Conservation (phyloP, 768 basidiomycete genomes). For the Boletus rubropictus region DNA sequence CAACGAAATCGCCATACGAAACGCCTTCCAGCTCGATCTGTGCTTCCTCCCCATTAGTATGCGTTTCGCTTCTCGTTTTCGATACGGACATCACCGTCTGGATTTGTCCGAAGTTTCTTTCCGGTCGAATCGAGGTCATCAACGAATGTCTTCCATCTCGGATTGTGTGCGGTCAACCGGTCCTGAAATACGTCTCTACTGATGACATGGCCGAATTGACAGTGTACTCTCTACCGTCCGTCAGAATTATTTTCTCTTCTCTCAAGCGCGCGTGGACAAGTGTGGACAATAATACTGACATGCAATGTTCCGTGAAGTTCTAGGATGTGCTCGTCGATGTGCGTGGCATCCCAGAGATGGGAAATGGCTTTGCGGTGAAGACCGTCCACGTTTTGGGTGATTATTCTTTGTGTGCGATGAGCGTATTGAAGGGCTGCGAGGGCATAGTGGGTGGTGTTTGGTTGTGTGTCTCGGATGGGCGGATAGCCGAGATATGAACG, state of each 20-base stretch:
- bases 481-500: slow-evolving; percentile 83
- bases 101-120: slow-evolving; percentile 70
- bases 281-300: slow-evolving; percentile 36
- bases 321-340: slow-evolving; percentile 45
- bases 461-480: slow-evolving; percentile 72
- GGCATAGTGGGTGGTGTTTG: slow-evolving; percentile 87
- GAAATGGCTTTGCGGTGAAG: slow-evolving; percentile 77
- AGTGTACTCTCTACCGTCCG: slow-evolving; percentile 57
- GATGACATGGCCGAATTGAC: slow-evolving; percentile 64
- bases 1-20: slow-evolving; percentile 68
- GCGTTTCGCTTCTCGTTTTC: not conserved
- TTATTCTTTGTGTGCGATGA: slow-evolving; percentile 51
- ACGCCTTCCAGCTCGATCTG: slow-evolving; percentile 80
- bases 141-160: slow-evolving; percentile 66
- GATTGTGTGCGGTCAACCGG: slow-evolving; percentile 66
- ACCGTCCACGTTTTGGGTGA: slow-evolving; percentile 95
- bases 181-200: slow-evolving; percentile 69
- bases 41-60: not conserved
- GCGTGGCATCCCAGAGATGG: slow-evolving; percentile 37
- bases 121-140: slow-evolving; percentile 58
- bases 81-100: slow-evolving; percentile 79
- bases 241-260: slow-evolving; percentile 8
- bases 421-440: slow-evolving; percentile 77
- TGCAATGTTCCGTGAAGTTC: slow-evolving; percentile 89
- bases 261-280: not conserved